phyloP scores from a whole-genome alignment of 2,329 filamentous ascomycete genomes.

The Pseudogymnoascus sp. region DNA sequence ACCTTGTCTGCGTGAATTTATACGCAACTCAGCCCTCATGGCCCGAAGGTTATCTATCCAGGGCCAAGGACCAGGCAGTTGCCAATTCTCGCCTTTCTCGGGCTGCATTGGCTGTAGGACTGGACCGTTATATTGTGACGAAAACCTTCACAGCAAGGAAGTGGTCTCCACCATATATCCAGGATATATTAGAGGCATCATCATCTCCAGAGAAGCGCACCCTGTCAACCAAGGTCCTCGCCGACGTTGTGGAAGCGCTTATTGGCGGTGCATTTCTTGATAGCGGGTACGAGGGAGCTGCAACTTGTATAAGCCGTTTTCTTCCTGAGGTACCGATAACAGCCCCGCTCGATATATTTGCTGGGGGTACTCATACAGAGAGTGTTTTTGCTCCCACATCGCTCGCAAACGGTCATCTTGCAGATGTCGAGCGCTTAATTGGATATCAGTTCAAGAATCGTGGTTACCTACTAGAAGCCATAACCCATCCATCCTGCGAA shows the following conservation, averaged over 20 bases:
- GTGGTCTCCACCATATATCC: constrained; percentile 62
- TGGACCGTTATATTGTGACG: constrained; percentile 67
- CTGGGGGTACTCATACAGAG: background rate
- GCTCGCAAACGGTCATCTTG: background rate
- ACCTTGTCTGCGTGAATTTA: constrained; percentile 59
- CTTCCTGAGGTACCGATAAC: constrained; percentile 42
- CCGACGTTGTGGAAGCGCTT: constrained; percentile 79
- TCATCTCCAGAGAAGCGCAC: constrained; percentile 25
- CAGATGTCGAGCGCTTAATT: constrained; percentile 53
- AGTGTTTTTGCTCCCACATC: background rate
- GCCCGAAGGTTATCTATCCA: constrained; percentile 70
- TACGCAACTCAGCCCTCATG: constrained; percentile 50
- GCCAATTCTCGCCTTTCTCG: constrained; percentile 65
- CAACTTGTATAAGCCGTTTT: constrained; percentile 58
- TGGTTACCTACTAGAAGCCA: constrained; percentile 63
- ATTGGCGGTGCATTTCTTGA: constrained; percentile 69
- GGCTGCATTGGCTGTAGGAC: constrained; percentile 52
- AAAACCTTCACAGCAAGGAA: constrained; percentile 58
- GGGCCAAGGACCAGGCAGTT: constrained; percentile 60
- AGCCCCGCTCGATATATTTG: background rate
- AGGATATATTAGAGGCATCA: constrained; percentile 30
- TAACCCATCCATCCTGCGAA: constrained; percentile 64
- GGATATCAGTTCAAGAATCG: constrained; percentile 65
- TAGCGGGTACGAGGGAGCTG: constrained; percentile 56
- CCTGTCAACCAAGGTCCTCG: constrained; percentile 70